phyloP scores from a whole-genome alignment of 2,329 filamentous ascomycete species.

The Ophiostoma piceae region DNA sequence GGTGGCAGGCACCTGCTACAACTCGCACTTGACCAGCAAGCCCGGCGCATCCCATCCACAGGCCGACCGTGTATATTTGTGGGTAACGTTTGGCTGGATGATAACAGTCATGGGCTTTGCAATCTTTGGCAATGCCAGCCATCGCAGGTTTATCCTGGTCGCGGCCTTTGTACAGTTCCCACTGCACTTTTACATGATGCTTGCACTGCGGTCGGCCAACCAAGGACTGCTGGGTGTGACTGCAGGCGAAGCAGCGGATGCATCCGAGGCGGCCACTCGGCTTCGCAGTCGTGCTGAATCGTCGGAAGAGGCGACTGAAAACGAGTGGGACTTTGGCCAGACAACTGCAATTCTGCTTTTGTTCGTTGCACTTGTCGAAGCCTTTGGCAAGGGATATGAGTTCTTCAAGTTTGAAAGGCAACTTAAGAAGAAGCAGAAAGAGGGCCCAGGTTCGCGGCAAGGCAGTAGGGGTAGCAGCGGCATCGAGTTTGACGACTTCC shows the following conservation, averaged over 20 bases:
- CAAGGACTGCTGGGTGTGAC: conserved; percentile 25
- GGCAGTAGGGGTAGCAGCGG: neutral
- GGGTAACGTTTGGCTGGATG: neutral
- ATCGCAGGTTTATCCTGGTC: conserved; percentile 29
- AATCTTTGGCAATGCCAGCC: conserved; percentile 20
- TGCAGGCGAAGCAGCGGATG: neutral
- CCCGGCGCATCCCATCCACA: neutral
- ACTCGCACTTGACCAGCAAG: neutral
- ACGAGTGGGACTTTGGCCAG: neutral
- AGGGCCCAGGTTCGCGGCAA: neutral
- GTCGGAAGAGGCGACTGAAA: neutral
- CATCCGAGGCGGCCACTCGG: neutral
- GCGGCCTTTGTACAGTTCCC: conserved; percentile 32
- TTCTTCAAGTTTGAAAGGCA: neutral
- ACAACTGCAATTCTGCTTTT: neutral
- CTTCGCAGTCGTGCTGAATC: neutral
- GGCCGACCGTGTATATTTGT: neutral
- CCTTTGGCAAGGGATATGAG: neutral
- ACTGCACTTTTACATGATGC: conserved; percentile 34
- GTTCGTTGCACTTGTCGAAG: neutral
- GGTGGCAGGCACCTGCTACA: neutral
- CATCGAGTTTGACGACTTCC: neutral
- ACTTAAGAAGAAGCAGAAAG: neutral
- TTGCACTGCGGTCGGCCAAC: conserved; percentile 33
- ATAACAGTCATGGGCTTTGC: neutral